Percentiles rank a stretch among this genome's conserved stretches.
Conservation (phyloP, 306 rosid genomes). For the Glycine latifolia region DNA sequence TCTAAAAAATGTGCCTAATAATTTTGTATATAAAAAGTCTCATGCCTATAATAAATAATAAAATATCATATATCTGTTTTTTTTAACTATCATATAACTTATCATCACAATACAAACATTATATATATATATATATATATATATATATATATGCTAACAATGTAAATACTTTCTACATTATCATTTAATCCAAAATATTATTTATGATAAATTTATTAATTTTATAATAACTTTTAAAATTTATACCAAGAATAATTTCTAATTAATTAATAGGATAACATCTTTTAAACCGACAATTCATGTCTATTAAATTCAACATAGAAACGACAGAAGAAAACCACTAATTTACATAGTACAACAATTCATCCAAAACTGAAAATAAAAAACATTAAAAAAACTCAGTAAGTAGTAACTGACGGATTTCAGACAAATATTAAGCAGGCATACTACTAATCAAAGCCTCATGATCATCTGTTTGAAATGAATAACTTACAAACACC, state of each 20-base stretch:
- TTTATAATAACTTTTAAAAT: background rate
- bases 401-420: background rate
- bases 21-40: too few species aligned
- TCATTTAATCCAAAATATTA: too few species aligned
- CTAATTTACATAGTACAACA: background rate
- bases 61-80: too few species aligned
- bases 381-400: background rate
- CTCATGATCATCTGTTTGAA: conserved; percentile 10
- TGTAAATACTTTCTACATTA: too few species aligned
- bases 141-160: too few species aligned
- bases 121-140: too few species aligned
- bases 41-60: too few species aligned
- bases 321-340: background rate
- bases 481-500: conserved; percentile 16
- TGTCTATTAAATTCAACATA: background rate
- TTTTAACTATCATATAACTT: too few species aligned
- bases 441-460: background rate
- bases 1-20: too few species aligned
- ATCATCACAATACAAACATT: too few species aligned
- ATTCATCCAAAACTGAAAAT: background rate
- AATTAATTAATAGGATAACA: background rate
- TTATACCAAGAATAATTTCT: background rate
- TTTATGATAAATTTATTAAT: too few species aligned
- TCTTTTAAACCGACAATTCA: background rate
- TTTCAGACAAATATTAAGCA: conserved; percentile 20